Conservation (phyloP, 2,329 filamentous ascomycete species). For the Paecilomyces sp. region DNA sequence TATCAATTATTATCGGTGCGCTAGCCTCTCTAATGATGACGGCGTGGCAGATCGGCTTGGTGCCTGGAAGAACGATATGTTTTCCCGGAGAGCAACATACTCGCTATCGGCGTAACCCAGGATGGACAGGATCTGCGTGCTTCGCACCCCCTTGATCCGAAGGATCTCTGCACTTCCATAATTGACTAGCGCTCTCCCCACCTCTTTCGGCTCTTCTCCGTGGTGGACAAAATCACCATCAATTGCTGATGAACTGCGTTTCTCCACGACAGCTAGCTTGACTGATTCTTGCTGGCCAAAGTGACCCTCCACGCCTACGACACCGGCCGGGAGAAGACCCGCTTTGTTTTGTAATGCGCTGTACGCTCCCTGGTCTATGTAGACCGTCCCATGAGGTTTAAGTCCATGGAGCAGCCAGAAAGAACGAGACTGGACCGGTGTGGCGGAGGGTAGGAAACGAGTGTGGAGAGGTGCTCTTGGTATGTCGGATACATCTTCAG, state of each 20-base stretch:
- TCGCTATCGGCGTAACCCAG: conserved; percentile 92
- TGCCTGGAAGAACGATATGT: conserved; percentile 64
- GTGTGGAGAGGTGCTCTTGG: conserved; percentile 67
- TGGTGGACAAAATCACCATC: conserved; percentile 33
- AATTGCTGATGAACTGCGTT: conserved; percentile 35
- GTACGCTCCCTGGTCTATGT: conserved; percentile 86
- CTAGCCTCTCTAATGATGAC: conserved; percentile 15
- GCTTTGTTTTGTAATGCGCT: conserved; percentile 74
- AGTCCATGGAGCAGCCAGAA: conserved; percentile 97
- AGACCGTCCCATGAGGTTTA: conserved; percentile 80
- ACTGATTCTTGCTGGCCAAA: conserved; percentile 94
- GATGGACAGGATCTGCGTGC: conserved; percentile 68
- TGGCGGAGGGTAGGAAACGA: conserved; percentile 76
- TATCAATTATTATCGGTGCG: conserved; percentile 3
- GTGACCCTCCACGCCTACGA: conserved; percentile 78
- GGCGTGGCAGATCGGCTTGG: conserved; percentile 15
- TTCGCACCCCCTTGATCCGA: conserved; percentile 77
- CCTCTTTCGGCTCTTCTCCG: conserved; percentile 53
- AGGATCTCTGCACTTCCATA: conserved; percentile 81
- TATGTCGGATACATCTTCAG: background rate
- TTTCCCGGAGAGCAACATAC: conserved; percentile 83
- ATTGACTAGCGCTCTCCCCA: conserved; percentile 85
- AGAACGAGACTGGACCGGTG: conserved; percentile 84
- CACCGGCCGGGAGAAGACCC: conserved; percentile 80
- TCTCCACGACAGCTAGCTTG: conserved; percentile 71